phyloP scores from a whole-genome alignment of 2,329 filamentous ascomycete species.

The Magnaporthiopsis poae region DNA sequence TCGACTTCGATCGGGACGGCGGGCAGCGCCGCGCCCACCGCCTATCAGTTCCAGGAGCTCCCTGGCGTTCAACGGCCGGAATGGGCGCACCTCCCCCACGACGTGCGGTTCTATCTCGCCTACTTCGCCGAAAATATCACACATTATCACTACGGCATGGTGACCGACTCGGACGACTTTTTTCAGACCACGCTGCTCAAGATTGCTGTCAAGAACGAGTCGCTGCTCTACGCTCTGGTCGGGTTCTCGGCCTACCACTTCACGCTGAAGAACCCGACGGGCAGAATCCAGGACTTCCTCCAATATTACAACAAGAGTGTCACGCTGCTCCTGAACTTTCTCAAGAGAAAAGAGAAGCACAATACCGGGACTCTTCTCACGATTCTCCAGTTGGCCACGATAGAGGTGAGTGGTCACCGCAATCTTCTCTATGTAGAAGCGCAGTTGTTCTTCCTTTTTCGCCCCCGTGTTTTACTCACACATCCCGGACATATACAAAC shows the following conservation, averaged over 20 bases:
- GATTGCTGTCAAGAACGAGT: constrained; percentile 63
- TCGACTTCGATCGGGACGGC: constrained; percentile 37
- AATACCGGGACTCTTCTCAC: constrained; percentile 69
- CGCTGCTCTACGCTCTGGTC: constrained; percentile 75
- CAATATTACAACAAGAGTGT: constrained; percentile 87
- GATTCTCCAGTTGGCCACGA: constrained; percentile 82
- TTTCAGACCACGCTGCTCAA: constrained; percentile 61
- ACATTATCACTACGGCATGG: constrained; percentile 72
- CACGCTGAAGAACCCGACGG: constrained; percentile 58
- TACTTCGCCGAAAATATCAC: constrained; percentile 73
- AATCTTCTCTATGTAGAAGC: not conserved
- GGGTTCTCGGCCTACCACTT: constrained; percentile 84
- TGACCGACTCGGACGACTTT: constrained; percentile 61
- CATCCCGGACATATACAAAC: not conserved
- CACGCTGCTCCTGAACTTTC: constrained; percentile 58
- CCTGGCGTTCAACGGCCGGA: constrained; percentile 26
- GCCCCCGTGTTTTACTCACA: too few species aligned
- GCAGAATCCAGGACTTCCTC: constrained; percentile 71
- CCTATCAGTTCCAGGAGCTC: constrained; percentile 22
- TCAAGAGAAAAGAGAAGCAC: constrained; percentile 62
- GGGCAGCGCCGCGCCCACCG: constrained; percentile 24
- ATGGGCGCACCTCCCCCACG: constrained; percentile 52
- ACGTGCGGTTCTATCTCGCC: constrained; percentile 67
- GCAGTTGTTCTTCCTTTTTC: too few species aligned
- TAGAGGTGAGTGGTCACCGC: constrained; percentile 54